Percentiles rank a stretch among this genome's conserved stretches.
Evolutionary conservation across 2,329 filamentous ascomycete species (phyloP).

Genomic region (Acarospora socialis): DNA sequence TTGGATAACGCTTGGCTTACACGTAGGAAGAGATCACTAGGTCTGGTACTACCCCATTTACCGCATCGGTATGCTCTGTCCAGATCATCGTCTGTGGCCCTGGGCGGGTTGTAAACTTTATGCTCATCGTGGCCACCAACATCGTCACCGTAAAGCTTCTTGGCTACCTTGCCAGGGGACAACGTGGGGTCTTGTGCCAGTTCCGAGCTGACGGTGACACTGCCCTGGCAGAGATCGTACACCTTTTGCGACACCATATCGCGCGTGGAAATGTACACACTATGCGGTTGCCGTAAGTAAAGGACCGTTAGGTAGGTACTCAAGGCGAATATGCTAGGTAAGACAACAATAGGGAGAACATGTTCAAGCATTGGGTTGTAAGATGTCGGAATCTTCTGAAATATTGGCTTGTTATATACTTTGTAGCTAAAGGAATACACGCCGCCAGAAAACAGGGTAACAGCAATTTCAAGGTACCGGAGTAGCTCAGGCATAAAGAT

Average conservation of each 20-base stretch:
- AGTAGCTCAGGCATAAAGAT: too few relatives aligned
- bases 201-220: conserved; percentile 43
- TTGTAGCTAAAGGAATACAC: too few relatives aligned
- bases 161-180: conserved; percentile 40
- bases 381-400: too few relatives aligned
- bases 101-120: conserved; percentile 13
- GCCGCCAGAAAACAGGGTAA: too few relatives aligned
- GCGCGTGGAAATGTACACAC: conserved; percentile 9
- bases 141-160: conserved; percentile 37
- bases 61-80: conserved; percentile 46
- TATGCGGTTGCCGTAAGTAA: conserved; percentile 10
- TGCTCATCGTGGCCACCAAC: conserved; percentile 17
- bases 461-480: too few relatives aligned
- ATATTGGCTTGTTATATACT: too few relatives aligned
- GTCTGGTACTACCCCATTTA: conserved; percentile 48
- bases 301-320: too few relatives aligned
- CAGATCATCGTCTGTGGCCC: conserved; percentile 30
- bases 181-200: conserved; percentile 39
- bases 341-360: too few relatives aligned
- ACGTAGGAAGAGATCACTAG: conserved; percentile 53
- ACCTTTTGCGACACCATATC: conserved; percentile 33
- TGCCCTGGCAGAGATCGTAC: conserved; percentile 37
- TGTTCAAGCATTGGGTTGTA: too few relatives aligned
- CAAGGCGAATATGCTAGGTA: too few relatives aligned
- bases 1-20: conserved; percentile 23